Evolutionary conservation across 805 yeast species (phyloP).

Genomic region (Yarrowia sp.): DNA sequence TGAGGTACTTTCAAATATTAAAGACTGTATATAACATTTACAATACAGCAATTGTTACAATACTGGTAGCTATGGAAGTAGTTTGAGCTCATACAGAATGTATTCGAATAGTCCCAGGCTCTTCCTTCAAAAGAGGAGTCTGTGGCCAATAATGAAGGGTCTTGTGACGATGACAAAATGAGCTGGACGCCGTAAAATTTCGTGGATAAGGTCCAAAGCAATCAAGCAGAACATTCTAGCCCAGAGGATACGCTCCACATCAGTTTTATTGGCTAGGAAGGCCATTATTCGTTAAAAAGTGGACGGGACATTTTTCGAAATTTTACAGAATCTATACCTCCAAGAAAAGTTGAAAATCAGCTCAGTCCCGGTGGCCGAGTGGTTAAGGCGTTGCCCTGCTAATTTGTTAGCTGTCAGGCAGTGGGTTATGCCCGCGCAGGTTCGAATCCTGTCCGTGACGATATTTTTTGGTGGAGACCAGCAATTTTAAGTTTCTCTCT

Average conservation of each 20-base stretch:
- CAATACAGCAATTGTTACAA: background rate
- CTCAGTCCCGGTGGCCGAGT: constrained; percentile 80
- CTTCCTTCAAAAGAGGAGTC: too few relatives aligned
- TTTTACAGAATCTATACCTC: background rate
- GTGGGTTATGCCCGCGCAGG: constrained; percentile 96
- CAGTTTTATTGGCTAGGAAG: too few relatives aligned
- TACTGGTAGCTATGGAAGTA: too few relatives aligned
- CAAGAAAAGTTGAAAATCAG: background rate
- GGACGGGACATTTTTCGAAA: too few relatives aligned
- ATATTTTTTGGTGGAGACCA: constrained; percentile 42
- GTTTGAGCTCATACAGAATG: too few relatives aligned
- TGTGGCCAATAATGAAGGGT: too few relatives aligned
- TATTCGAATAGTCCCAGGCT: too few relatives aligned
- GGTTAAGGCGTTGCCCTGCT: constrained; percentile 95
- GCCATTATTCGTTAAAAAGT: too few relatives aligned
- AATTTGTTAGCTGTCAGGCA: constrained; percentile 48
- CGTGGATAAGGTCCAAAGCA: too few relatives aligned
- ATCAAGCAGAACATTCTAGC: background rate
- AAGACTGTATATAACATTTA: background rate
- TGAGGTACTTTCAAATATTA: background rate
- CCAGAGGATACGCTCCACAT: too few relatives aligned
- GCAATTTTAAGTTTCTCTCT: background rate
- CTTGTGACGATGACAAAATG: too few relatives aligned
- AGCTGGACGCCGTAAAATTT: too few relatives aligned
- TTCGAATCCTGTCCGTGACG: constrained; percentile 99